These are phyloP conservation scores for Neoscytalidium dimidiatum DNA, from an alignment of 2,329 filamentous ascomycete species.

Conservation along the genomic window DNA sequence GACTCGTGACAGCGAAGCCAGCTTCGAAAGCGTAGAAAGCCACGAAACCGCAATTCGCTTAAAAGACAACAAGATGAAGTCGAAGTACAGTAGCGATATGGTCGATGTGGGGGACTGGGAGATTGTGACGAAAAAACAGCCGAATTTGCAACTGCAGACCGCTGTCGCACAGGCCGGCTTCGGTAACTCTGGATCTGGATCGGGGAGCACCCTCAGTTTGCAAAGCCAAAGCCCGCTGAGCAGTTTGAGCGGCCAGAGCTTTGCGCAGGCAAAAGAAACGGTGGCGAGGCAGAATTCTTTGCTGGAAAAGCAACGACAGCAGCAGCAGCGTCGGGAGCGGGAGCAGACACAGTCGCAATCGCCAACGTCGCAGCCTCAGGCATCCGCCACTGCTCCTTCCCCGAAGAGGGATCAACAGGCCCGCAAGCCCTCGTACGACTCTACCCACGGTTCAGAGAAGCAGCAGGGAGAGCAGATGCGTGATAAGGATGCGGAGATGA, in stretches of 20 bases:
- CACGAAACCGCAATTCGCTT: not conserved
- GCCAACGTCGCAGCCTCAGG: not conserved
- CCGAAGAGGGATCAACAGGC: not conserved
- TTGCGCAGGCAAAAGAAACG: constrained; percentile 12
- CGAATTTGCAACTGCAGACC: not conserved
- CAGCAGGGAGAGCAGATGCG: not conserved
- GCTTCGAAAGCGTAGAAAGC: constrained; percentile 2
- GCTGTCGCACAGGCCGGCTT: not conserved
- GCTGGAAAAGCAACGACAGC: not conserved
- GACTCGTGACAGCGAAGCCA: not conserved
- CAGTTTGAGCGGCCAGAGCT: constrained; percentile 10
- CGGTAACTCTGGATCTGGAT: not conserved
- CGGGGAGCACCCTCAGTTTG: not conserved
- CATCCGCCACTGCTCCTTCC: not conserved
- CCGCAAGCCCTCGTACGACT: constrained; percentile 7
- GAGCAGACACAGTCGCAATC: not conserved
- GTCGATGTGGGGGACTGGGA: constrained; percentile 6
- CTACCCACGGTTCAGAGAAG: not conserved
- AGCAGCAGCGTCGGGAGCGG: not conserved
- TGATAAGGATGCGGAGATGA: constrained; percentile 10
- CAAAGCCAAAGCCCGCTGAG: constrained; percentile 18
- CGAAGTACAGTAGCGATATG: not conserved
- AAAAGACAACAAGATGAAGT: not conserved
- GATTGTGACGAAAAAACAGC: constrained; percentile 1
- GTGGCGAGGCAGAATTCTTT: constrained; percentile 8